A percentile compares a stretch with the other conserved stretches of the same genome.
These are phyloP conservation scores for Blastocrithidia nonstop DNA, from an alignment of 208 protist species.

Conservation along the genomic window DNA sequence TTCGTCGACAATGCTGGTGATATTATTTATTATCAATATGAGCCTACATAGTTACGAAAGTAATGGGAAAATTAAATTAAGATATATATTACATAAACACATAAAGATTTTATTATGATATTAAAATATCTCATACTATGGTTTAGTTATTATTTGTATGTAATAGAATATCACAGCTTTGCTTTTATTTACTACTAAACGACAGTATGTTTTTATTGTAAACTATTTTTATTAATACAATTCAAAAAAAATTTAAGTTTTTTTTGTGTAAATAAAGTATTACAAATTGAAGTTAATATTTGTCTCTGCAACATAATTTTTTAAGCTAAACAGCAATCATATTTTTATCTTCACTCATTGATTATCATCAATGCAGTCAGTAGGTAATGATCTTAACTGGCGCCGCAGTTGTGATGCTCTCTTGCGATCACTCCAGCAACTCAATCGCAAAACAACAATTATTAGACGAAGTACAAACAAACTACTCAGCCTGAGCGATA, in stretches of 20 bases:
- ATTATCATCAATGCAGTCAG: too few relatives aligned
- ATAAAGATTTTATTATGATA: not conserved
- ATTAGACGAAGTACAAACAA: constrained; percentile 71
- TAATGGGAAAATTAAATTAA: not conserved
- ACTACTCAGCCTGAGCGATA: constrained; percentile 35
- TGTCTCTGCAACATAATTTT: too few relatives aligned
- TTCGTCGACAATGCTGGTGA: too few relatives aligned
- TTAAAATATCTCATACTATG: not conserved
- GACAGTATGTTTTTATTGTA: not conserved
- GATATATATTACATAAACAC: not conserved
- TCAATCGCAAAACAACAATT: constrained; percentile 40
- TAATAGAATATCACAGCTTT: not conserved
- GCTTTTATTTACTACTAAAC: not conserved
- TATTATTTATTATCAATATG: too few relatives aligned
- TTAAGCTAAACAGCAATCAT: too few relatives aligned
- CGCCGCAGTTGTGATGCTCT: constrained; percentile 49
- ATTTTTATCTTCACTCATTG: too few relatives aligned
- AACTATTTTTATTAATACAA: not conserved
- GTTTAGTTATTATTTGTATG: not conserved
- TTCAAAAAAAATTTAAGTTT: too few relatives aligned
- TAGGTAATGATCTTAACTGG: too few relatives aligned
- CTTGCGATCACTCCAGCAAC: constrained; percentile 23
- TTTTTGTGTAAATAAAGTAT: too few relatives aligned
- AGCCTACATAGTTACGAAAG: not conserved
- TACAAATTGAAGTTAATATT: too few relatives aligned